phyloP scores from a whole-genome alignment of 441 rosid species.

The Bruguiera hainesii region DNA sequence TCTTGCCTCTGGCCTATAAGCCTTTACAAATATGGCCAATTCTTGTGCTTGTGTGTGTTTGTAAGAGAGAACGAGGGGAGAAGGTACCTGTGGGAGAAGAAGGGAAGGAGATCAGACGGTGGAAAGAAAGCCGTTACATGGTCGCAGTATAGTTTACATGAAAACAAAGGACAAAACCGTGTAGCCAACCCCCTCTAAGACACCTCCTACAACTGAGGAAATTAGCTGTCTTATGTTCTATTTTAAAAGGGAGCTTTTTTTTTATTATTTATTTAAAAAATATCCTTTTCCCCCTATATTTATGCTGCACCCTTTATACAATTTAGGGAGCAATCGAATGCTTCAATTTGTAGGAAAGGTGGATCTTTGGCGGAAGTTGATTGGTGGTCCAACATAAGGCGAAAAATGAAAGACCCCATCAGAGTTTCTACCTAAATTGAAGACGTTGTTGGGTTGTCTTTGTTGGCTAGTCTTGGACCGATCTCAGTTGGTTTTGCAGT shows the following conservation, averaged over 20 bases:
- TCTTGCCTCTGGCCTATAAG: too few species aligned
- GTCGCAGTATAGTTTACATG: slow-evolving; percentile 7
- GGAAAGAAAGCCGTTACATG: slow-evolving; percentile 14
- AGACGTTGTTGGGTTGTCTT: too few species aligned
- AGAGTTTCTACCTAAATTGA: too few species aligned
- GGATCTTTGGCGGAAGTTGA: neutral
- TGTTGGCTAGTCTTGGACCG: too few species aligned
- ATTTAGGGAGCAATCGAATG: neutral
- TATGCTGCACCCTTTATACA: slow-evolving; percentile 8
- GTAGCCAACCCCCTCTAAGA: slow-evolving; percentile 7
- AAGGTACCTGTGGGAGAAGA: slow-evolving; percentile 24
- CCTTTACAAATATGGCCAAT: neutral
- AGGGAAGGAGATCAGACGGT: slow-evolving; percentile 19
- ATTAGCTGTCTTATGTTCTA: slow-evolving; percentile 2
- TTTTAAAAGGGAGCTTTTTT: neutral
- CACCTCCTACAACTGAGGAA: slow-evolving; percentile 26
- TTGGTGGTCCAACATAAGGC: too few species aligned
- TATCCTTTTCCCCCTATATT: slow-evolving; percentile 3
- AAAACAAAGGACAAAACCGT: slow-evolving; percentile 2
- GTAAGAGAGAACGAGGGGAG: neutral
- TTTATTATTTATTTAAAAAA: neutral
- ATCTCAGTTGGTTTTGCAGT: too few species aligned
- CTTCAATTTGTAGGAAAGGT: neutral
- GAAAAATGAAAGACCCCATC: too few species aligned
- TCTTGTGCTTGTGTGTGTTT: neutral